Conservation (phyloP, 2,329 filamentous ascomycete genomes). For the Thielaviopsis punctulata region DNA sequence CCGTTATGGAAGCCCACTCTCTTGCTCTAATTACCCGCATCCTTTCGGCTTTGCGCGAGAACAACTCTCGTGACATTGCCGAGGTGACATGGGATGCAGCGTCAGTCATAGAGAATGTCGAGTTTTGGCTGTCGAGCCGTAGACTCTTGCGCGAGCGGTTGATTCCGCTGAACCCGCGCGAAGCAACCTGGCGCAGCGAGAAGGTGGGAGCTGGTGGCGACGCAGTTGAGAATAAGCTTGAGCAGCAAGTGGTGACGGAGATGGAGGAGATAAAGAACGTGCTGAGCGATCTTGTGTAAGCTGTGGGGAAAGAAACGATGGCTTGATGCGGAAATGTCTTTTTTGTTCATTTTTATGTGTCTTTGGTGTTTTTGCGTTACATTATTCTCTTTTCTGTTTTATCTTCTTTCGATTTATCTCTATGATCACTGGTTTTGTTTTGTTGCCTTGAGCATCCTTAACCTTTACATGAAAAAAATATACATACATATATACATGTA, state of each 20-base stretch:
- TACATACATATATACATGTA: neutral
- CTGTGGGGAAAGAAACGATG: neutral
- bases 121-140: slow-evolving; percentile 58
- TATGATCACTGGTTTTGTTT: neutral
- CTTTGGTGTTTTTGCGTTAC: slow-evolving; percentile 3
- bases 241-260: slow-evolving; percentile 58
- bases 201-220: slow-evolving; percentile 18
- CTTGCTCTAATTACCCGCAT: slow-evolving; percentile 61
- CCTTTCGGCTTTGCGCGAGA: slow-evolving; percentile 45
- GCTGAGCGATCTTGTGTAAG: slow-evolving; percentile 33
- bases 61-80: slow-evolving; percentile 51
- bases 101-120: slow-evolving; percentile 61
- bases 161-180: slow-evolving; percentile 53
- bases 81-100: slow-evolving; percentile 58
- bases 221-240: slow-evolving; percentile 44
- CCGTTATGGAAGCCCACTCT: slow-evolving; percentile 62
- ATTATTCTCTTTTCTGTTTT: slow-evolving; percentile 1
- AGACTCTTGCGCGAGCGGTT: slow-evolving; percentile 55
- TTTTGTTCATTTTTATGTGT: slow-evolving; percentile 2
- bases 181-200: slow-evolving; percentile 42
- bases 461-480: too few relatives aligned
- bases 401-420: neutral
- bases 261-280: slow-evolving; percentile 43
- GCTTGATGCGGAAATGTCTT: too few relatives aligned
- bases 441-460: neutral